Evolutionary conservation across 31 red algal species (phyloP).

Genomic region (Porphyra umbilicalis): DNA sequence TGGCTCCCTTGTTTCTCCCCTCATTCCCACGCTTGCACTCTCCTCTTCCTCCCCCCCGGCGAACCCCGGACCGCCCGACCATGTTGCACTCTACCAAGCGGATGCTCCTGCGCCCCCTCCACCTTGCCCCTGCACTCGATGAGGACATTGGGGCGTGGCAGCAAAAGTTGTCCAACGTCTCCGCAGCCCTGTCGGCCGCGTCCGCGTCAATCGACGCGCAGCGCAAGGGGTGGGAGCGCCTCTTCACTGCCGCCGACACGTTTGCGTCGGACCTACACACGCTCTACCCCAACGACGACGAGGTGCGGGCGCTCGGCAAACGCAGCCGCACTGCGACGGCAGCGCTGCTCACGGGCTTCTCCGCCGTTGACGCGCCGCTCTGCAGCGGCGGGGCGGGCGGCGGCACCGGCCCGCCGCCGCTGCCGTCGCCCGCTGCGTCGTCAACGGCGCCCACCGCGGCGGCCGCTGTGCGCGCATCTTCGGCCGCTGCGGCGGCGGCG

Average conservation of each 20-base stretch:
- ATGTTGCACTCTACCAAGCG: neutral
- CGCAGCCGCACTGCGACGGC: neutral
- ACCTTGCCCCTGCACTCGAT: neutral
- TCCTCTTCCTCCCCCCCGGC: neutral
- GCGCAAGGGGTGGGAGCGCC: slow-evolving; percentile 37
- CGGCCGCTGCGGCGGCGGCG: slow-evolving; percentile 22
- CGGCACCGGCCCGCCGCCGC: neutral
- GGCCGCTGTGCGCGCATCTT: slow-evolving; percentile 11
- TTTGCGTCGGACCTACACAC: slow-evolving; percentile 79
- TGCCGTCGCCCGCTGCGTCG: neutral
- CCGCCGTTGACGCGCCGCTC: neutral
- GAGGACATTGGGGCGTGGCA: neutral
- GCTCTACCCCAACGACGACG: slow-evolving; percentile 67
- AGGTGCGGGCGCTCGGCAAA: slow-evolving; percentile 62
- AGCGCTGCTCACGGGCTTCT: neutral
- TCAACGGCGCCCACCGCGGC: slow-evolving; percentile 43
- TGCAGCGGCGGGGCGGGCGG: neutral
- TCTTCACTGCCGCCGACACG: slow-evolving; percentile 50
- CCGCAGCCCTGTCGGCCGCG: slow-evolving; percentile 28
- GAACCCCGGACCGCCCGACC: too few relatives aligned
- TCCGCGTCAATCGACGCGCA: neutral
- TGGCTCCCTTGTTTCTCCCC: too few relatives aligned
- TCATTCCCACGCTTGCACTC: too few relatives aligned
- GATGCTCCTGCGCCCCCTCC: neutral
- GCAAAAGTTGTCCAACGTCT: slow-evolving; percentile 41